phyloP scores from a whole-genome alignment of 257 asterid genomes.

The Forsythia viridissima region DNA sequence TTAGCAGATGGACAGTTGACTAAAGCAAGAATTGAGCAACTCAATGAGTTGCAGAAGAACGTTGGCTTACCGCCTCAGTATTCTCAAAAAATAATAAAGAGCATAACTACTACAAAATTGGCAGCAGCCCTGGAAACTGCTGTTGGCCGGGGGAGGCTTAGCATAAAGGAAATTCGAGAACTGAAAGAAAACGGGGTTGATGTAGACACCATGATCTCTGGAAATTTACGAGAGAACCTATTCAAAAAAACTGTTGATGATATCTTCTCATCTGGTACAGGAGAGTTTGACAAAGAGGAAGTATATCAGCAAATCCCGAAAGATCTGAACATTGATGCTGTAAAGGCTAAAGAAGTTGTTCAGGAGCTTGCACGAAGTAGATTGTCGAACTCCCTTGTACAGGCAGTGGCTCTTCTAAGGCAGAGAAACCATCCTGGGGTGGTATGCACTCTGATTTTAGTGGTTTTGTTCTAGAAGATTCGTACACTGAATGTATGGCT shows the following conservation, averaged over 20 bases:
- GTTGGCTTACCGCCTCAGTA: slow-evolving; percentile 85
- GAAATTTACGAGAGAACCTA: slow-evolving; percentile 75
- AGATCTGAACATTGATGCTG: slow-evolving; percentile 69
- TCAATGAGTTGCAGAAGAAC: slow-evolving; percentile 69
- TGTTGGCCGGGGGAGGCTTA: slow-evolving; percentile 81
- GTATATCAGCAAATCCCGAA: slow-evolving; percentile 75
- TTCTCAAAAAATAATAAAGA: slow-evolving; percentile 77
- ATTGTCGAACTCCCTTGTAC: slow-evolving; percentile 77
- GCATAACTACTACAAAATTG: slow-evolving; percentile 72
- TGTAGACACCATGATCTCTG: slow-evolving; percentile 75
- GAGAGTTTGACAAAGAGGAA: slow-evolving; percentile 88
- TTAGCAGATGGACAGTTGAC: slow-evolving; percentile 94
- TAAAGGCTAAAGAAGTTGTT: slow-evolving; percentile 70
- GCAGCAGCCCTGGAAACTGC: slow-evolving; percentile 95
- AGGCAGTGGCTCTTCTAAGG: slow-evolving; percentile 82
- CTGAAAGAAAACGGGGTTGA: slow-evolving; percentile 82
- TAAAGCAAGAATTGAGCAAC: slow-evolving; percentile 72
- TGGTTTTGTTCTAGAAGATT: background rate
- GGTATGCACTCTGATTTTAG: slow-evolving; percentile 47
- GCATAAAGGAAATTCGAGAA: slow-evolving; percentile 86
- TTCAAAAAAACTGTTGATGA: slow-evolving; percentile 72
- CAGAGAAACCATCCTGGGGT: slow-evolving; percentile 78
- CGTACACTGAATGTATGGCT: background rate
- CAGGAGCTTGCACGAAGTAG: slow-evolving; percentile 70
- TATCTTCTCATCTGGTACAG: slow-evolving; percentile 91